A percentile compares a stretch with the other conserved stretches of the same genome.
Conservation (phyloP, 2,329 filamentous ascomycete genomes). For the Meredithiella fracta region DNA sequence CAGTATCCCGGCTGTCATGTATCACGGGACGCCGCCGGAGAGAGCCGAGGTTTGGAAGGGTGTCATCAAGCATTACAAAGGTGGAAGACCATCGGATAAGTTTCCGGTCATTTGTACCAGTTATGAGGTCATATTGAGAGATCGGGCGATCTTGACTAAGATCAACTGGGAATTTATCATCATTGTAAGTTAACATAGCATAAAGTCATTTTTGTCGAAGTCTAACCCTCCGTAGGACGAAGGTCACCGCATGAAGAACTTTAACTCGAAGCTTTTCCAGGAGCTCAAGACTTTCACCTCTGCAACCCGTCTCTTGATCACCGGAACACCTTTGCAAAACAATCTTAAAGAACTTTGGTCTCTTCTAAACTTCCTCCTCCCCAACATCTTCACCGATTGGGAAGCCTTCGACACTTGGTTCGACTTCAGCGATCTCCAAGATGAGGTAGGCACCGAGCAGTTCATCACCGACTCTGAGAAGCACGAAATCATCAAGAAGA, state of each 20-base stretch:
- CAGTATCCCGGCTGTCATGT: constrained; percentile 71
- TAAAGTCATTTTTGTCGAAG: constrained; percentile 6
- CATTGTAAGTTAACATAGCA: constrained; percentile 40
- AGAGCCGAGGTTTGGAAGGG: constrained; percentile 62
- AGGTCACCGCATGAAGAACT: constrained; percentile 92
- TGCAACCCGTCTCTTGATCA: constrained; percentile 80
- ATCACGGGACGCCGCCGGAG: constrained; percentile 69
- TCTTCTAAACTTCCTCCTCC: constrained; percentile 78
- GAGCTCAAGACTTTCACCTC: constrained; percentile 80
- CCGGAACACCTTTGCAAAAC: constrained; percentile 88
- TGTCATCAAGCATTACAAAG: constrained; percentile 53
- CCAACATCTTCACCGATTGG: constrained; percentile 82
- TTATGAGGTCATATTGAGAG: constrained; percentile 90
- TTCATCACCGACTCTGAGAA: constrained; percentile 60
- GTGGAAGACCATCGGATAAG: constrained; percentile 27
- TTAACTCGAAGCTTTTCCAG: constrained; percentile 80
- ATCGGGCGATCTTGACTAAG: constrained; percentile 62
- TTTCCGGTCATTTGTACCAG: constrained; percentile 91
- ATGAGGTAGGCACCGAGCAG: constrained; percentile 62
- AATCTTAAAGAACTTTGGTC: constrained; percentile 94
- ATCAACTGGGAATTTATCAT: constrained; percentile 97
- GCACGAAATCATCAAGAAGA: constrained; percentile 43
- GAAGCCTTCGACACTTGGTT: constrained; percentile 94
- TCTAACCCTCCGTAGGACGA: constrained; percentile 46
- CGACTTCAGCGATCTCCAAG: constrained; percentile 81